Percentiles rank a stretch among this genome's conserved stretches.
phyloP scores from a whole-genome alignment of 176 grass and related monocot genomes.

The sorghum (Sorghum bicolor) region Sorghum_bicolor_NCBIv3 NC_012873.2:56875501-56876000 shows the following conservation, averaged over 20 bases:
- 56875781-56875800: conserved; percentile 17
- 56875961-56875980: not conserved
- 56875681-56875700: not conserved
- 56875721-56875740: not conserved
- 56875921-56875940: not conserved
- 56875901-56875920: not conserved
- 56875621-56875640: not conserved
- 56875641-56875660: not conserved
- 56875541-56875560: not conserved
- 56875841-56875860: not conserved
- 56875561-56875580: not conserved
- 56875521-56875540: no score
- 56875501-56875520: no score
- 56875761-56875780: not conserved
- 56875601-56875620: not conserved
- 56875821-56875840: not conserved
- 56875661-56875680: not conserved
- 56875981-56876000: not conserved
- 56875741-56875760: not conserved
- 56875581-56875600: not conserved
- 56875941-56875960: not conserved
- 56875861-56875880: no score
- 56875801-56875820: not conserved
- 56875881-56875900: not conserved
- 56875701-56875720: not conserved